phyloP scores from a whole-genome alignment of 257 asterid species.

The Solanum rostratum region DNA sequence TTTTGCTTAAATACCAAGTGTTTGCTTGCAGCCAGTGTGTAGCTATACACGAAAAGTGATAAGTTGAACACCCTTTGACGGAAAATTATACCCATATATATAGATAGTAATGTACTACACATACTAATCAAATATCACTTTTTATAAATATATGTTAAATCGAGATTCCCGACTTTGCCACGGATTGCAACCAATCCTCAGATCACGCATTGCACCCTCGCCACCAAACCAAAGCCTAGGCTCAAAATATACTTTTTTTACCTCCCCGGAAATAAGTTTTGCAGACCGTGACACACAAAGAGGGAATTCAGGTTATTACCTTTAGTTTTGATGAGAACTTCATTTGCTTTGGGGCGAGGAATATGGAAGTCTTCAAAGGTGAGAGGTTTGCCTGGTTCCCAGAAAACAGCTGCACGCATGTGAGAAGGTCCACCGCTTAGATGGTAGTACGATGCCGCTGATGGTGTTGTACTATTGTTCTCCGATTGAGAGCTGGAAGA shows the following conservation, averaged over 20 bases:
- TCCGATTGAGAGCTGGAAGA: background rate
- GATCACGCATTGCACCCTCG: background rate
- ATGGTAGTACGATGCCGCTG: conserved; percentile 41
- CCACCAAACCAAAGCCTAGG: background rate
- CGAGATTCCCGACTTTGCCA: too few relatives aligned
- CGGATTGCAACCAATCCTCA: background rate
- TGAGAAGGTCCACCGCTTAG: conserved; percentile 54
- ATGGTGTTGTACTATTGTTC: conserved; percentile 7
- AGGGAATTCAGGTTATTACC: conserved; percentile 19
- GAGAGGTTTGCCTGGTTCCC: conserved; percentile 75
- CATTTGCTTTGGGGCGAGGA: conserved; percentile 93
- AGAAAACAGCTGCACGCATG: conserved; percentile 88
- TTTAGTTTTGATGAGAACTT: conserved; percentile 82
- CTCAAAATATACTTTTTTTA: background rate
- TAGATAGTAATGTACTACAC: too few relatives aligned
- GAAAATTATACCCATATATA: too few relatives aligned
- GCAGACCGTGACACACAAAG: background rate
- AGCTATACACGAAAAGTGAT: too few relatives aligned
- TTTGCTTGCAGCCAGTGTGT: background rate
- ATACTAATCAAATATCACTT: too few relatives aligned
- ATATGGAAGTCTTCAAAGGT: conserved; percentile 77
- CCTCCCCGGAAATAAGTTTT: background rate
- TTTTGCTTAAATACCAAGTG: background rate
- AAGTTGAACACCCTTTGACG: too few relatives aligned
- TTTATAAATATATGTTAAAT: too few relatives aligned